A percentile compares a stretch with the other conserved stretches of the same genome.
phyloP scores from a whole-genome alignment of 306 rosid species.

The Dryas octopetala region DNA sequence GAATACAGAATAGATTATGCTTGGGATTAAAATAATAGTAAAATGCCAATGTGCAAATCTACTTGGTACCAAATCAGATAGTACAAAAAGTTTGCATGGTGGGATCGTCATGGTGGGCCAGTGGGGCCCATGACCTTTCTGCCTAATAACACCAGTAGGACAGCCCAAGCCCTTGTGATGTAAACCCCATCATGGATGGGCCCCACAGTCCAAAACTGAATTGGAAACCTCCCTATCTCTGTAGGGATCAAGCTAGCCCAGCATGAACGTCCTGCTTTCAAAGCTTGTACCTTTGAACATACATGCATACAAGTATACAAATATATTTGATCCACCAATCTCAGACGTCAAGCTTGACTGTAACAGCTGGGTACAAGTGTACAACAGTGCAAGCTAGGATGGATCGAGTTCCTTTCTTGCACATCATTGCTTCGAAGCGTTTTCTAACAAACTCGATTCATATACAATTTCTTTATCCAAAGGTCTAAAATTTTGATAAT shows the following conservation, averaged over 20 bases:
- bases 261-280: neutral
- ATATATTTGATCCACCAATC: neutral
- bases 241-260: too few relatives aligned
- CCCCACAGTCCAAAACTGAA: too few relatives aligned
- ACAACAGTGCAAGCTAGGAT: neutral
- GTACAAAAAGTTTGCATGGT: neutral
- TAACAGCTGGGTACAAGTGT: neutral
- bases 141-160: neutral
- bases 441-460: neutral
- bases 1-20: neutral
- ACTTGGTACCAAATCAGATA: neutral
- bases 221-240: too few relatives aligned
- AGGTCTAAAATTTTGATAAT: too few relatives aligned
- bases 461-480: neutral
- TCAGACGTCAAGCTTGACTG: neutral
- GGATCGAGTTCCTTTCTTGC: slow-evolving; percentile 12
- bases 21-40: neutral
- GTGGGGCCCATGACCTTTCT: neutral
- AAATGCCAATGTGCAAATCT: neutral
- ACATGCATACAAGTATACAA: neutral
- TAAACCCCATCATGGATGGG: slow-evolving; percentile 10
- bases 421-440: neutral
- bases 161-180: neutral
- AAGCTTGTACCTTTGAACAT: neutral
- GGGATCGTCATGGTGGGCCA: too few relatives aligned